These are phyloP conservation scores for Mytilinidion resinicola DNA, from an alignment of 495 filamentous ascomycete species.

Conservation along the genomic window DNA sequence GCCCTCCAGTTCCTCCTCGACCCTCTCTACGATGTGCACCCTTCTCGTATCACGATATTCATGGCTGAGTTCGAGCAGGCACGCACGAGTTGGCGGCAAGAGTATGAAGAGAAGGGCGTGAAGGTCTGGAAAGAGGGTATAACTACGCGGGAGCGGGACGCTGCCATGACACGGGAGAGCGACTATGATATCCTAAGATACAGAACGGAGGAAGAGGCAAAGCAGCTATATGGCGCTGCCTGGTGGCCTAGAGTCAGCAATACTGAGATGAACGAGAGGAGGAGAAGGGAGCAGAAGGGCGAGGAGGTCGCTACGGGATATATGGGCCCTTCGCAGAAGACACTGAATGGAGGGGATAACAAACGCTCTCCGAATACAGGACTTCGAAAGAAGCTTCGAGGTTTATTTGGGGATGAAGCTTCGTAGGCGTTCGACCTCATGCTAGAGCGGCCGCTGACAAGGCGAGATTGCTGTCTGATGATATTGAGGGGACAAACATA, in stretches of 20 bases:
- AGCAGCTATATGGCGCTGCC: conserved; percentile 8
- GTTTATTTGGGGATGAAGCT: neutral
- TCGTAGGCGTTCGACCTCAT: neutral
- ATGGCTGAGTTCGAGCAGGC: conserved; percentile 19
- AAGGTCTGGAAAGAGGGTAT: conserved; percentile 4
- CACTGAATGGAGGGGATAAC: neutral
- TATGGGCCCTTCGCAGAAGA: neutral
- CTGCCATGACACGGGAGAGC: conserved; percentile 15
- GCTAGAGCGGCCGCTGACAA: too few species aligned
- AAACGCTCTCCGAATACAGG: neutral
- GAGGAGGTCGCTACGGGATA: neutral
- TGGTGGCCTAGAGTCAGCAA: conserved; percentile 21
- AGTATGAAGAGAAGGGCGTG: conserved; percentile 9
- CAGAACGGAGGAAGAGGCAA: conserved; percentile 13
- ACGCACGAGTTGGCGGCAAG: neutral
- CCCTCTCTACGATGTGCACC: neutral
- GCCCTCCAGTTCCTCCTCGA: conserved; percentile 11
- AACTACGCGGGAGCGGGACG: conserved; percentile 18
- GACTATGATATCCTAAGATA: conserved; percentile 22
- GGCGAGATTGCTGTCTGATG: too few species aligned
- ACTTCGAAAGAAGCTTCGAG: neutral
- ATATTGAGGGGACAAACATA: too few species aligned
- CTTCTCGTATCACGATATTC: conserved; percentile 10
- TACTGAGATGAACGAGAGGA: conserved; percentile 23
- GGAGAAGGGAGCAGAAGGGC: conserved; percentile 4